Evolutionary conservation across 805 yeast species (phyloP), one percentile per base, ranked within the genome.

Genomic region (Hanseniaspora vineae): DNA sequence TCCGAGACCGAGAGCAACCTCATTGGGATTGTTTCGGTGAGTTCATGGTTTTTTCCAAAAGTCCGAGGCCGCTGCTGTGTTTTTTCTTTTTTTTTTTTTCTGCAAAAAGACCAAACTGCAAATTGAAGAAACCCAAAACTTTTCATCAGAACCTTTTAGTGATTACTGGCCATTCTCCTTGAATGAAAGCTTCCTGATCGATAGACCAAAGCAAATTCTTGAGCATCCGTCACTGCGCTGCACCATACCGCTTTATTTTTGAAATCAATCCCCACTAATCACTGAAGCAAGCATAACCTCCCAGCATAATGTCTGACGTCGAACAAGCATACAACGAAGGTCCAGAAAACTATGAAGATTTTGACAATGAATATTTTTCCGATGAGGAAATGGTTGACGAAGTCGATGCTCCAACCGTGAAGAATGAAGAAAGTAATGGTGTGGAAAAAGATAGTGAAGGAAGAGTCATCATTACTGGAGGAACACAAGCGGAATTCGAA

Each of bases 331-430:
- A 79, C 66, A 81, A 84, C 64, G 88, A 81, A 45, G 81, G 75
- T 45, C 76, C 72, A 47, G 87, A 81, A 58, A 70, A 77, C 66
- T 79, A 66, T 56, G 94, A 78, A 55, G 95, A 88, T 58, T 84
- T 82, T 64, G 96, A 87, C 50, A 89, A 80, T 52, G 95, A 83
- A 52, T 87, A 84, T 58, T 80, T 80, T 62, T 81, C 89, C 5
- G 95, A 84, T 56, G 80, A 75, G 33, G 92, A 79, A 49, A 76
- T 73, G 49, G 62, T 58, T 46, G 67, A 55, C 19, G 69, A 58
- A 18, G 62, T 58, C 31, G 58, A 52, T 44, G 56, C 59, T 55
- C 60, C 42, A 23, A 46, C 69, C 60, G 58, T 68, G 60, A 51
- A 71, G 51, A 58, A 43, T 35, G 53, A 51, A 39, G 53, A 54